A percentile compares a stretch with the other conserved stretches of the same genome.
These are phyloP conservation scores for Sphagnum contortum DNA, from an alignment of 225 moss, liverwort and hornwort genomes.

Conservation along the genomic window DNA sequence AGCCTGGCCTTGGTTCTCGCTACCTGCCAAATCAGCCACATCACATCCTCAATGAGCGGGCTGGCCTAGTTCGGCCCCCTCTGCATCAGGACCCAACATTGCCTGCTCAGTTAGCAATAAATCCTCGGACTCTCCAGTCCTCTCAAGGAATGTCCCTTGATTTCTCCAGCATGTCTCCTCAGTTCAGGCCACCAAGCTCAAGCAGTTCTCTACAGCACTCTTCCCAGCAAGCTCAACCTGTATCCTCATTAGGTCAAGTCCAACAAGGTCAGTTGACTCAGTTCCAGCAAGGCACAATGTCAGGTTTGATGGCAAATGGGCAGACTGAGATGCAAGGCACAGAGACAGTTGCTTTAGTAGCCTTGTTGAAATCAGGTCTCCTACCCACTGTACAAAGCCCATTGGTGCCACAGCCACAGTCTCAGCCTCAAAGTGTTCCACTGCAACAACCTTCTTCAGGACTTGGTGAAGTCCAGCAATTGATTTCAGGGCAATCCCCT, in stretches of 20 bases:
- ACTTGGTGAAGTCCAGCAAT: no score
- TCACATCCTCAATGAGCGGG: conserved; percentile 14
- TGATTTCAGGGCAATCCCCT: not conserved
- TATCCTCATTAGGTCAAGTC: conserved; percentile 8
- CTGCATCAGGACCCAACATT: conserved; percentile 18
- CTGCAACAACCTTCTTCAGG: conserved; percentile 14
- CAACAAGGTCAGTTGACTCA: conserved; percentile 48
- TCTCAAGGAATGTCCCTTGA: conserved; percentile 21
- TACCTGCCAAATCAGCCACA: conserved; percentile 20
- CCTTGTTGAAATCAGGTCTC: conserved; percentile 64
- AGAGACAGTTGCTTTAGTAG: conserved; percentile 35
- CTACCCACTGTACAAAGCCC: conserved; percentile 52
- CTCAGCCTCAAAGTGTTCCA: conserved; percentile 9
- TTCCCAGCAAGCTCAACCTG: conserved; percentile 31
- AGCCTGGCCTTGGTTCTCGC: conserved; percentile 27
- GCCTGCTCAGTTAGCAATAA: conserved; percentile 36
- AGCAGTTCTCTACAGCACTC: conserved; percentile 23
- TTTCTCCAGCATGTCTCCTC: conserved; percentile 28
- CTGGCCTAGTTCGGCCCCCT: not conserved
- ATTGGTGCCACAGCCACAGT: conserved; percentile 28
- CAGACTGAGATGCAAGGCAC: conserved; percentile 26
- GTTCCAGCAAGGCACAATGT: conserved; percentile 12
- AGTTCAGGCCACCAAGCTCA: conserved; percentile 11
- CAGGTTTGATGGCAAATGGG: conserved; percentile 15
- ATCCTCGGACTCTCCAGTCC: conserved; percentile 30